Evolutionary conservation across 2,329 filamentous ascomycete species (phyloP).

Genomic region (Achaetomium macrosporum): DNA sequence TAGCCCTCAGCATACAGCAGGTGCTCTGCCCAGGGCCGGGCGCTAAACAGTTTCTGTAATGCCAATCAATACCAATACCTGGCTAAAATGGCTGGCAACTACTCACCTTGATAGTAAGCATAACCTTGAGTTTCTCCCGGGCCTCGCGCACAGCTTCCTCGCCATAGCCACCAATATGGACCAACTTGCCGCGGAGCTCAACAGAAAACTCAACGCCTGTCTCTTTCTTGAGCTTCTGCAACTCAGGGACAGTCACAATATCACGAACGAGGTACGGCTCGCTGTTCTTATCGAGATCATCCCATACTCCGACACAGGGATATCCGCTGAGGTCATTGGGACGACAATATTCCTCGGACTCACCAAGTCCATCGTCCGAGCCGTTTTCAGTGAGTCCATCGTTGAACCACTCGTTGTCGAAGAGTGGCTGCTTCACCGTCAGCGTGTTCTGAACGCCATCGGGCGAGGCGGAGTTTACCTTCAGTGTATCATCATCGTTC

Average conservation of each 20-base stretch:
- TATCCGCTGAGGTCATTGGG: neutral
- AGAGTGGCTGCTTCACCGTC: constrained; percentile 1
- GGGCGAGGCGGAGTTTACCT: neutral
- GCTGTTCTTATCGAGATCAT: constrained; percentile 21
- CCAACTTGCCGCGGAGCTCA: constrained; percentile 5
- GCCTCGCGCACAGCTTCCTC: constrained; percentile 15
- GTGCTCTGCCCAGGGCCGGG: constrained; percentile 14
- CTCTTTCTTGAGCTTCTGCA: constrained; percentile 9
- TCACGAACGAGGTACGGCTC: constrained; percentile 13
- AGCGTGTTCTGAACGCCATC: neutral
- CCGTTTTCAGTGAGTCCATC: neutral
- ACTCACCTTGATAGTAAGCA: constrained; percentile 14
- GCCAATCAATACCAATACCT: neutral
- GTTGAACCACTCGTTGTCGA: constrained; percentile 17
- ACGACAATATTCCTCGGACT: neutral
- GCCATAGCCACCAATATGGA: constrained; percentile 15
- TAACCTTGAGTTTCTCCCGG: constrained; percentile 20
- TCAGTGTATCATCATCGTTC: constrained; percentile 1
- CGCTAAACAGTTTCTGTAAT: constrained; percentile 8
- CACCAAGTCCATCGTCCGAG: neutral
- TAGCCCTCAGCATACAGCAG: constrained; percentile 26
- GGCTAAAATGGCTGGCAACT: neutral
- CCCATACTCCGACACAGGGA: constrained; percentile 19
- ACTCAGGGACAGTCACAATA: constrained; percentile 14
- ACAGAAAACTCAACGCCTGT: constrained; percentile 11